Conservation (phyloP, 2,329 filamentous ascomycete species). For the Ceratocystis papillata region DNA sequence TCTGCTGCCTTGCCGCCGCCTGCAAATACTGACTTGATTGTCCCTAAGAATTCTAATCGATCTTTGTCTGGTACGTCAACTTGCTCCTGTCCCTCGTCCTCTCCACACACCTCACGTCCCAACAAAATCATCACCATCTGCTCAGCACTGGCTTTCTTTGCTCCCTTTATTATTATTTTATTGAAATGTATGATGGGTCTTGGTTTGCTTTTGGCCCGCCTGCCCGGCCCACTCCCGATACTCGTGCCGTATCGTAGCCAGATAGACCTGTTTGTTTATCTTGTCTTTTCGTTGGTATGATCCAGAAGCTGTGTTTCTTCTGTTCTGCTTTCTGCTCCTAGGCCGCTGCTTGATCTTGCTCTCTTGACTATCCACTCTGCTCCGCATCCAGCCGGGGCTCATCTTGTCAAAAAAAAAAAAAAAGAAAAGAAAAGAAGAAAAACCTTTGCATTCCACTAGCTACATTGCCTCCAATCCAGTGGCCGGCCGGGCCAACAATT, state of each 20-base stretch:
- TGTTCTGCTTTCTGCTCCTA: neutral
- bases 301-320: neutral
- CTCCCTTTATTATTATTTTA: neutral
- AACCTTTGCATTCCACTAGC: neutral
- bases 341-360: neutral
- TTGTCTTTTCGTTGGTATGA: constrained; percentile 1
- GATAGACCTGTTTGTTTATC: neutral
- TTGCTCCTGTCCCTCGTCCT: neutral
- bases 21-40: constrained; percentile 3
- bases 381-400: neutral
- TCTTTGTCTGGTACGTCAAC: constrained; percentile 21
- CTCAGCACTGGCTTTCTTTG: neutral
- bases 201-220: neutral
- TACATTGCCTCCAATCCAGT: neutral
- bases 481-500: neutral
- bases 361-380: neutral
- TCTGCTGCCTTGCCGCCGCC: constrained; percentile 14
- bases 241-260: neutral
- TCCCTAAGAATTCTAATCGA: constrained; percentile 17
- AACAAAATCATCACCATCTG: constrained; percentile 4
- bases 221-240: neutral
- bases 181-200: constrained; percentile 5
- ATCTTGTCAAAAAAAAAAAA: neutral
- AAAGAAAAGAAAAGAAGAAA: too few relatives aligned
- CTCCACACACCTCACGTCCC: neutral